Base-by-base conservation (phyloP, 495 filamentous ascomycete genomes). In the Podospora pseudoanserina region DNA sequence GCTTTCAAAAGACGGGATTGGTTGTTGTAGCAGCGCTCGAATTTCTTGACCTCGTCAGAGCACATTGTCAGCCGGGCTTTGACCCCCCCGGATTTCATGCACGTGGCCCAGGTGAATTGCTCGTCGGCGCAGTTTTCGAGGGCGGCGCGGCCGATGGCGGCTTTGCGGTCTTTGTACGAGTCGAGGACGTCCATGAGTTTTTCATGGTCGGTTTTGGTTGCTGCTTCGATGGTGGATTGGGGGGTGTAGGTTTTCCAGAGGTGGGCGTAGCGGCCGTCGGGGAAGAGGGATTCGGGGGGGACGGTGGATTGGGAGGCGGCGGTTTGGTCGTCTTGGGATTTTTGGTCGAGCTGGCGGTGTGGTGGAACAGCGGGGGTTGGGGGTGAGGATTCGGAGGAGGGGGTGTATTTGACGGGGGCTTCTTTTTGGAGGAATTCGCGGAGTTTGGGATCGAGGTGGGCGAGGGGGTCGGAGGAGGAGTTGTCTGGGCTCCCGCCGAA, bases 41-140 rank as follows among this genome's bases (percentile, higher is more conserved):
- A 90, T 57, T 76, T 82, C 72, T 74, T 79, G 71, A 91, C 90
- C 82, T 95, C 85, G 63, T 82, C 81, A 16, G 87, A 81, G 74
- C 95, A 98, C 86, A 96, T 83, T 4, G 86, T 92, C 79, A 90
- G 75, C 27, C 83, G 82, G 58, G 87, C 83, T 62, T 76, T 74
- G 78, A 83, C 84, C 26, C 79, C 81, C 49, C 93, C 92, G 56
- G 79, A 82, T 65, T 83, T 80, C 80, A 92, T 96, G 81, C 95
- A 99, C 3, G 87, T 81, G 62, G 85, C 84, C 79, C 94, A 85
- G 27, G 85, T 88, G 71, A 88, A 79, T 78, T 97, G 90, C 79
- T 97, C 93, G 65, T 92, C 70, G 0, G 92, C 90, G 81, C 95
- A 99, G 77, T 97, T 99, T 81, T 98, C 96, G 71, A 96, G 81